Evolutionary conservation across 768 basidiomycete genomes (phyloP).

Genomic region (Cyclocybe aegerita): DNA sequence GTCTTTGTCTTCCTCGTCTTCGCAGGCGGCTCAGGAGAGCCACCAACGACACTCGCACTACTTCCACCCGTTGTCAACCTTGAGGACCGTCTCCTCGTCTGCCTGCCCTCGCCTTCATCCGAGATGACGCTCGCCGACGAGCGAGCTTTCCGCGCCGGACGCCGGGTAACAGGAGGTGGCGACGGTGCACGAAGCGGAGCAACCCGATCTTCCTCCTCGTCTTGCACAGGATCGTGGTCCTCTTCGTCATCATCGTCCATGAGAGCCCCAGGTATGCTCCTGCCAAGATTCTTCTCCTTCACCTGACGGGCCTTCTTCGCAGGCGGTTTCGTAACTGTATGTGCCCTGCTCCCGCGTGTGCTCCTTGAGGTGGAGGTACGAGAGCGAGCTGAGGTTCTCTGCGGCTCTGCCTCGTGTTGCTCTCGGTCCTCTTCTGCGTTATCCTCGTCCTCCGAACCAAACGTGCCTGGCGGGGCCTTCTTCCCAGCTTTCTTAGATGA

Average conservation of each 20-base stretch:
- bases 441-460: conserved; percentile 20
- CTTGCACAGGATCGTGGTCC: conserved; percentile 29
- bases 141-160: conserved; percentile 21
- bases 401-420: conserved; percentile 4
- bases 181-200: conserved; percentile 38
- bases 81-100: conserved; percentile 44
- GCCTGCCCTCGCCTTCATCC: conserved; percentile 32
- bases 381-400: conserved; percentile 12
- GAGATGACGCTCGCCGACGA: conserved; percentile 31
- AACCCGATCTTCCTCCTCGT: conserved; percentile 37
- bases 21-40: conserved; percentile 22
- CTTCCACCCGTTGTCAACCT: conserved; percentile 32
- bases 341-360: background rate
- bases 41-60: conserved; percentile 23
- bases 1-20: conserved; percentile 18
- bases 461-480: conserved; percentile 21
- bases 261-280: conserved; percentile 43
- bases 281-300: conserved; percentile 18
- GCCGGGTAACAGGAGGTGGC: conserved; percentile 12
- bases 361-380: background rate
- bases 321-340: conserved; percentile 15
- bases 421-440: conserved; percentile 24
- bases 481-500: conserved; percentile 40
- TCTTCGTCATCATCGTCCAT: conserved; percentile 37
- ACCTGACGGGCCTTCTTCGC: conserved; percentile 21